Evolutionary conservation across 345 rosid species (phyloP).

Genomic region (Mercurialis annua): DNA sequence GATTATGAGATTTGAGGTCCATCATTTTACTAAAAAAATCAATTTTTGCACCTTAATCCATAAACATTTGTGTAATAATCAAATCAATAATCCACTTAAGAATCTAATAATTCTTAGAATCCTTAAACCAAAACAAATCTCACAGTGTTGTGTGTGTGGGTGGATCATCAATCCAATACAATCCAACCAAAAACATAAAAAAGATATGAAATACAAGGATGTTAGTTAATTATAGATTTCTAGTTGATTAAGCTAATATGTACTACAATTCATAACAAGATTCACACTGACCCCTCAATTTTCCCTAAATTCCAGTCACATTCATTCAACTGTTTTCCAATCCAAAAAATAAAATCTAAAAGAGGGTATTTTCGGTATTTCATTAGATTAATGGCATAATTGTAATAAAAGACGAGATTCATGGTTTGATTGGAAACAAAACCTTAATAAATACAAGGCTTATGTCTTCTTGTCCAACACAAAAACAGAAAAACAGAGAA

Average conservation of each 20-base stretch:
- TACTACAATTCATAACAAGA: background rate
- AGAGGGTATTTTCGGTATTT: background rate
- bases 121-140: background rate
- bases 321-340: background rate
- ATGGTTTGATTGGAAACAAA: background rate
- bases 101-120: background rate
- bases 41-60: background rate
- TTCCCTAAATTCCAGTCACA: background rate
- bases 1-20: too few relatives aligned
- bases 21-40: too few relatives aligned
- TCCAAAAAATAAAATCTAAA: background rate
- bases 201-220: background rate
- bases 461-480: background rate
- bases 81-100: background rate
- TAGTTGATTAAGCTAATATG: background rate
- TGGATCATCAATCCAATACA: background rate
- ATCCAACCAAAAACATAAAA: background rate
- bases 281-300: background rate
- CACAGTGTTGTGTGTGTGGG: too few relatives aligned
- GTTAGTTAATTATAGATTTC: background rate
- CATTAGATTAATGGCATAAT: background rate
- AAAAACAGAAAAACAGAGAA: background rate
- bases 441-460: background rate
- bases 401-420: background rate
- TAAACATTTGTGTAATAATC: background rate